Conservation (phyloP, 2,329 filamentous ascomycete genomes). For the Helminthosporium solani region DNA sequence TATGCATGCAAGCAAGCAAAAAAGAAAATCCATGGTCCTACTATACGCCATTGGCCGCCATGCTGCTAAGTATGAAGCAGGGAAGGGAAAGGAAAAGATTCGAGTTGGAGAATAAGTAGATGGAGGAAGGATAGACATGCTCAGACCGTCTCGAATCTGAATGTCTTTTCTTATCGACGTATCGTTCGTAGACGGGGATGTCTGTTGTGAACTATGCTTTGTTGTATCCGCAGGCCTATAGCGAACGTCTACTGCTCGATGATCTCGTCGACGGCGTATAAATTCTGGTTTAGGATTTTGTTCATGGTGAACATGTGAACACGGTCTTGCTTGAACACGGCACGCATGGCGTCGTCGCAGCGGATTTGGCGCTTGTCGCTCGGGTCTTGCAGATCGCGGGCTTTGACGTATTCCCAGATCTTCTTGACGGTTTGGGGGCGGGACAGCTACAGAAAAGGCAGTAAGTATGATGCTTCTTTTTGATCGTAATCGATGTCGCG, state of each 20-base stretch:
- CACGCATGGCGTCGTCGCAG: conserved; percentile 88
- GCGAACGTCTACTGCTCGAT: conserved; percentile 1
- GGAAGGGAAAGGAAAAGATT: not conserved
- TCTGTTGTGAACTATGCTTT: not conserved
- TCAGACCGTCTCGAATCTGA: no score
- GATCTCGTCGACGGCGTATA: conserved; percentile 77
- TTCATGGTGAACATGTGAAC: conserved; percentile 99
- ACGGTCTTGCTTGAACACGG: conserved; percentile 85
- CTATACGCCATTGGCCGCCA: conserved; percentile 9
- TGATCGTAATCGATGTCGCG: not conserved
- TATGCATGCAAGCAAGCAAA: no score
- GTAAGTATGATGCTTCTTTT: conserved; percentile 7
- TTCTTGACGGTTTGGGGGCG: conserved; percentile 95
- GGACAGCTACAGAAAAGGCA: conserved; percentile 65
- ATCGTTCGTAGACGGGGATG: not conserved
- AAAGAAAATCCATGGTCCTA: not conserved
- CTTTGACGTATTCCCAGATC: conserved; percentile 94
- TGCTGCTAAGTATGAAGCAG: conserved; percentile 9
- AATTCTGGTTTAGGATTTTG: conserved; percentile 85
- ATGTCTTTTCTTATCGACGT: no score
- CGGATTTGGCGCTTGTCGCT: conserved; percentile 87
- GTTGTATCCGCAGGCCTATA: no score
- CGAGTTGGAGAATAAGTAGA: not conserved
- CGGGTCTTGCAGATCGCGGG: conserved; percentile 83
- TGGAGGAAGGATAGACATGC: not conserved